A percentile compares a stretch with the other conserved stretches of the same genome.
phyloP scores from a whole-genome alignment of 164 flowering plant species.

The Platanus orientalis region DNA sequence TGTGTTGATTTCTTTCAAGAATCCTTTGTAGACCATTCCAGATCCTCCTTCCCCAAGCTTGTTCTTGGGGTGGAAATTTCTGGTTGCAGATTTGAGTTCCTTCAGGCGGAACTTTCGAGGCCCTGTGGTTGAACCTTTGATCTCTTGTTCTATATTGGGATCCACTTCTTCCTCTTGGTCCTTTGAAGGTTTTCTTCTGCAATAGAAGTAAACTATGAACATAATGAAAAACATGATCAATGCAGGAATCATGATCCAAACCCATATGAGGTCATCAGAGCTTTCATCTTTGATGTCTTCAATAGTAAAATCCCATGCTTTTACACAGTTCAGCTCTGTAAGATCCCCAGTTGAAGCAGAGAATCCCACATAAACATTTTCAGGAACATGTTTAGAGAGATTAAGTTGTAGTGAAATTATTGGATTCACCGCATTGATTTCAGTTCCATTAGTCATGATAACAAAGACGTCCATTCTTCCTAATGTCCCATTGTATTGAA shows the following conservation, averaged over 20 bases:
- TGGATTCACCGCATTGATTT: no score
- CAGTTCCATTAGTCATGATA: slow-evolving; percentile 2
- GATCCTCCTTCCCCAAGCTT: no score
- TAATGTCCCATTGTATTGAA: slow-evolving; percentile 30
- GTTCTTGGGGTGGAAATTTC: no score
- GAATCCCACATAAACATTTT: no score
- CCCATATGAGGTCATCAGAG: slow-evolving; percentile 1
- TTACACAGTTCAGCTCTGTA: slow-evolving; percentile 35
- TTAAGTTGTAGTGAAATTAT: no score
- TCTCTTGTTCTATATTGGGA: slow-evolving; percentile 24
- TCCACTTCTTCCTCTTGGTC: slow-evolving; percentile 10
- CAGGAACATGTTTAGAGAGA: no score
- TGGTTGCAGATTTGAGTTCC: no score
- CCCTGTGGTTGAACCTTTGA: slow-evolving; percentile 25
- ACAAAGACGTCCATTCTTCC: slow-evolving; percentile 20
- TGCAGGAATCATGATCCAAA: slow-evolving; percentile 20
- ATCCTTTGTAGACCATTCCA: no score
- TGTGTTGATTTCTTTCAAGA: slow-evolving; percentile 11
- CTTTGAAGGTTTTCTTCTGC: background rate
- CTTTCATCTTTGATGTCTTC: slow-evolving; percentile 9
- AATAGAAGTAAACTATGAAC: background rate
- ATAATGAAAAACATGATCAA: background rate
- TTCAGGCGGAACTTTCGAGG: slow-evolving; percentile 39
- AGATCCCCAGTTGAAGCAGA: slow-evolving; percentile 38
- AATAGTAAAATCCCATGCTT: slow-evolving; percentile 38